Percentiles rank a stretch among this genome's conserved stretches.
These are phyloP conservation scores for Pseudonectria foliicola DNA, from an alignment of 2,329 filamentous ascomycete species.

Conservation along the genomic window DNA sequence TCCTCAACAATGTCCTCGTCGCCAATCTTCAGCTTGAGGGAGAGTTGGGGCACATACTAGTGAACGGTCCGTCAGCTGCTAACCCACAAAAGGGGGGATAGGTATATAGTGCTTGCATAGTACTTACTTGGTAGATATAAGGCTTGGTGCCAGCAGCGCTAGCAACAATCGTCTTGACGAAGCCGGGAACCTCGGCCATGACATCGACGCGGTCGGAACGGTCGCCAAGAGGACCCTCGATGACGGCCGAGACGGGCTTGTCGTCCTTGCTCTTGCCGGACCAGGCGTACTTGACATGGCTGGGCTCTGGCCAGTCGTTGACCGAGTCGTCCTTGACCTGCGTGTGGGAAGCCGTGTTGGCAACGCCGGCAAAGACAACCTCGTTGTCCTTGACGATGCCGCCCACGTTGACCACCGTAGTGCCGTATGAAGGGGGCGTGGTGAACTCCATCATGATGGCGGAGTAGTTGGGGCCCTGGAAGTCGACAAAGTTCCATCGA, in stretches of 20 bases:
- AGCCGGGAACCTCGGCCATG: constrained; percentile 92
- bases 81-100: neutral
- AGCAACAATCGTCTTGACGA: constrained; percentile 90
- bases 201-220: constrained; percentile 77
- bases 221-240: constrained; percentile 63
- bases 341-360: constrained; percentile 61
- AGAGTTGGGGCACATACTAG: constrained; percentile 65
- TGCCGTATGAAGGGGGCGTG: constrained; percentile 87
- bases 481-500: constrained; percentile 88
- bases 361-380: constrained; percentile 65
- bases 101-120: neutral
- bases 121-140: constrained; percentile 87
- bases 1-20: constrained; percentile 72
- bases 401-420: constrained; percentile 75
- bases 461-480: constrained; percentile 80
- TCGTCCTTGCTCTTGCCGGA: constrained; percentile 69
- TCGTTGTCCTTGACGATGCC: constrained; percentile 75
- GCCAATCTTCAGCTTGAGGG: constrained; percentile 77
- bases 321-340: constrained; percentile 64
- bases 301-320: constrained; percentile 86
- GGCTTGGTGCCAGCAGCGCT: constrained; percentile 86
- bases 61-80: constrained; percentile 8
- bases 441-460: constrained; percentile 94
- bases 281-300: constrained; percentile 69
- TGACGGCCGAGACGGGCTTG: constrained; percentile 59